Evolutionary conservation across 106 monocot species (phyloP).

Genomic region (Cymbidium sinense): DNA sequence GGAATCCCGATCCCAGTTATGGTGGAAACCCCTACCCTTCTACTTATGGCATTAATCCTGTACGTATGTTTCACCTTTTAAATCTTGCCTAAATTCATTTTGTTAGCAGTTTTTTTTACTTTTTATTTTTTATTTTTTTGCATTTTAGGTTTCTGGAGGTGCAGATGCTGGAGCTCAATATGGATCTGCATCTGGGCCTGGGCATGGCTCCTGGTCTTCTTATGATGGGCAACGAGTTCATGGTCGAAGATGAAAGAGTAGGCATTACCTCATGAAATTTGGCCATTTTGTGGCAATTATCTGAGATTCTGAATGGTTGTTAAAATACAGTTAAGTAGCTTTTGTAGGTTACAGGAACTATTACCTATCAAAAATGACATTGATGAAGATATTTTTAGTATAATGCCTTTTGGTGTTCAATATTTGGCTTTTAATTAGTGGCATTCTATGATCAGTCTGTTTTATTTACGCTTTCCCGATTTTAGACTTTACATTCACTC

Average conservation of each 20-base stretch:
- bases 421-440: not conserved
- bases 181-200: conserved; percentile 33
- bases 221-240: conserved; percentile 62
- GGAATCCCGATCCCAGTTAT: conserved; percentile 51
- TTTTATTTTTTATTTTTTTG: not conserved
- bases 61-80: conserved; percentile 15
- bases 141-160: conserved; percentile 40
- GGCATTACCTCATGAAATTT: not conserved
- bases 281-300: not conserved
- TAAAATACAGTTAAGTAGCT: not conserved
- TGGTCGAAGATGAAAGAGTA: conserved; percentile 38
- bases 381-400: not conserved
- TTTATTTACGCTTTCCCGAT: not conserved
- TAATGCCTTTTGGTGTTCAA: not conserved
- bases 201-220: conserved; percentile 45
- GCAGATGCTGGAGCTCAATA: conserved; percentile 45
- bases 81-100: not conserved
- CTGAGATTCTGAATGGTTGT: not conserved
- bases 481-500: not conserved
- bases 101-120: not conserved
- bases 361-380: not conserved
- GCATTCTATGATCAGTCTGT: not conserved
- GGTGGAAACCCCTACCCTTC: conserved; percentile 50
- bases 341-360: not conserved
- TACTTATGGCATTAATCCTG: conserved; percentile 63